These are phyloP conservation scores for Sedum album DNA, from an alignment of 164 flowering plant species.

Conservation along the genomic window DNA sequence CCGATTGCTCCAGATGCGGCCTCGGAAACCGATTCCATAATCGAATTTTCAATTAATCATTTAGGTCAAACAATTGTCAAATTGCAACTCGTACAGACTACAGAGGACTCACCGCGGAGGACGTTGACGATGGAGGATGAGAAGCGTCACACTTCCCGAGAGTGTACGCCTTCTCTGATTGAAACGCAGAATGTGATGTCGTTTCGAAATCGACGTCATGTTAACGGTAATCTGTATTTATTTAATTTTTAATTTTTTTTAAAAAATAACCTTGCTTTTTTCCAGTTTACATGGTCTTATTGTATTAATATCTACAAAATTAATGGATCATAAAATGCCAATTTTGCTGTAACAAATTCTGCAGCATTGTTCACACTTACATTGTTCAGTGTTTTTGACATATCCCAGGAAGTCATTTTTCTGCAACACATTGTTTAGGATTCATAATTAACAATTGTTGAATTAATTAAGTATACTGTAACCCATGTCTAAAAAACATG, in stretches of 20 bases:
- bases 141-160: not conserved
- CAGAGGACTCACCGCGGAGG: not conserved
- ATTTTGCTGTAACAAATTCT: too few species aligned
- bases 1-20: slow-evolving; percentile 51
- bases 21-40: slow-evolving; percentile 38
- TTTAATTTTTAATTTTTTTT: not conserved
- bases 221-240: not conserved
- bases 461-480: not conserved
- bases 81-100: not conserved
- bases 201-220: not conserved
- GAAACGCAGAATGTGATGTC: not conserved
- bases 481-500: not conserved
- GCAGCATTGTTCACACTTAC: too few species aligned
- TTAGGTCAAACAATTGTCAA: not conserved
- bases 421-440: too few species aligned
- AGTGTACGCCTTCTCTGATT: not conserved
- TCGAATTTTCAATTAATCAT: slow-evolving; percentile 7
- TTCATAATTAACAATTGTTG: not conserved
- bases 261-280: too few species aligned
- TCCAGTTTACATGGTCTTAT: too few species aligned
- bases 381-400: too few species aligned
- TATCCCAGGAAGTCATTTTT: too few species aligned
- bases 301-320: too few species aligned
- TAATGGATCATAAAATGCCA: too few species aligned
- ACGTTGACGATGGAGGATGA: not conserved